Percentiles rank a stretch among this genome's conserved stretches.
These are phyloP conservation scores for Paraglomus brasilianum DNA, from an alignment of 192 early-diverging fungal species.

Conservation along the genomic window DNA sequence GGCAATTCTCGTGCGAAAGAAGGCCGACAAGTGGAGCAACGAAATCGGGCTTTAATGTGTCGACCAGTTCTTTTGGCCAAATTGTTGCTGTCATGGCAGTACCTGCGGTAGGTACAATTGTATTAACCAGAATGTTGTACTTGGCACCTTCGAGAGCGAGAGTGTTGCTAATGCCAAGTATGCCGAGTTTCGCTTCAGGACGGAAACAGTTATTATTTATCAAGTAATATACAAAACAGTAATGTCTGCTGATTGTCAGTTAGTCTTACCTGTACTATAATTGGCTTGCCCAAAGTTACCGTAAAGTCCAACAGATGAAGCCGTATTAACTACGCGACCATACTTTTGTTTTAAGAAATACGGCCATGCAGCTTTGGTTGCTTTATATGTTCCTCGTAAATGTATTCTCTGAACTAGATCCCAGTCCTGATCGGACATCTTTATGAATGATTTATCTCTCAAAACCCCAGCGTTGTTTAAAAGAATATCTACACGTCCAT, in stretches of 20 bases:
- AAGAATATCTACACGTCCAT: conserved; percentile 78
- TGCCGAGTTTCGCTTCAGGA: conserved; percentile 86
- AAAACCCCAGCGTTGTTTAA: conserved; percentile 99
- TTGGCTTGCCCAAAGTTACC: conserved; percentile 78
- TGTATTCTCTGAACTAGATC: conserved; percentile 90
- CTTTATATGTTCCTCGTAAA: conserved; percentile 92
- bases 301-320: conserved; percentile 91
- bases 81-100: conserved; percentile 97
- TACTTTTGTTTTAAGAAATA: conserved; percentile 91
- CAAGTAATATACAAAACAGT: neutral
- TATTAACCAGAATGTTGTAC: conserved; percentile 89
- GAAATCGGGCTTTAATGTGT: conserved; percentile 94
- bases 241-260: neutral
- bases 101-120: conserved; percentile 96
- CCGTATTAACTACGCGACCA: conserved; percentile 93
- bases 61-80: conserved; percentile 93
- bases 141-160: conserved; percentile 89
- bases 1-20: conserved; percentile 77
- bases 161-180: conserved; percentile 87
- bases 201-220: conserved; percentile 28
- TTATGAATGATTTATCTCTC: conserved; percentile 90
- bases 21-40: conserved; percentile 93
- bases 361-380: conserved; percentile 94
- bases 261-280: conserved; percentile 32
- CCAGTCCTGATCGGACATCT: conserved; percentile 93